Percentiles rank a stretch among this genome's conserved stretches.
Evolutionary conservation across 164 flowering plant species (phyloP).

Genomic region (Berberis thunbergii): DNA sequence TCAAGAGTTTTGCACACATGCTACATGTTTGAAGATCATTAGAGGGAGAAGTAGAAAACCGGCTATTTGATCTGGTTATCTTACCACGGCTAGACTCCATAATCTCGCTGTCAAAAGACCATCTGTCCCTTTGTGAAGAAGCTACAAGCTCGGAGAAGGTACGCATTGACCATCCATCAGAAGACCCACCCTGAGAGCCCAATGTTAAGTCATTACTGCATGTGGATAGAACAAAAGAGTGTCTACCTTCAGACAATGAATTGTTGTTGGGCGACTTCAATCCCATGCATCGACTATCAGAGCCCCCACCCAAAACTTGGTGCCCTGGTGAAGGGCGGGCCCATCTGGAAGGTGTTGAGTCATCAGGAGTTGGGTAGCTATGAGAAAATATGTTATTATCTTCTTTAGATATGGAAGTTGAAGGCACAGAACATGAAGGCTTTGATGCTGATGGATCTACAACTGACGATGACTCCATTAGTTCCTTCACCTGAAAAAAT

Average conservation of each 20-base stretch:
- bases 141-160: slow-evolving; percentile 78
- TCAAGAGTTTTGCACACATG: slow-evolving; percentile 56
- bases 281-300: slow-evolving; percentile 47
- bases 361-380: slow-evolving; percentile 21
- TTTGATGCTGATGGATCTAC: slow-evolving; percentile 33
- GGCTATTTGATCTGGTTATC: slow-evolving; percentile 48
- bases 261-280: slow-evolving; percentile 47
- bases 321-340: slow-evolving; percentile 54
- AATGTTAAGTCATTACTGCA: slow-evolving; percentile 45
- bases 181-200: slow-evolving; percentile 65
- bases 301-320: slow-evolving; percentile 49
- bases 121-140: slow-evolving; percentile 63
- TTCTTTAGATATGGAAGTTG: slow-evolving; percentile 33
- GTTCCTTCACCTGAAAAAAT: slow-evolving; percentile 38
- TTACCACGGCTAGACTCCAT: slow-evolving; percentile 35
- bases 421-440: slow-evolving; percentile 40
- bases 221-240: slow-evolving; percentile 38
- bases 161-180: slow-evolving; percentile 86
- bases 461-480: slow-evolving; percentile 29
- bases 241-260: slow-evolving; percentile 60
- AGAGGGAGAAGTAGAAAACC: slow-evolving; percentile 43
- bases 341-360: slow-evolving; percentile 49
- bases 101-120: slow-evolving; percentile 86
- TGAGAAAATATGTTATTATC: slow-evolving; percentile 22
- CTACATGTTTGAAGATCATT: slow-evolving; percentile 59